A percentile compares a stretch with the other conserved stretches of the same genome.
Evolutionary conservation across 345 rosid genomes (phyloP).

Genomic region (Melaleuca alternifolia): DNA sequence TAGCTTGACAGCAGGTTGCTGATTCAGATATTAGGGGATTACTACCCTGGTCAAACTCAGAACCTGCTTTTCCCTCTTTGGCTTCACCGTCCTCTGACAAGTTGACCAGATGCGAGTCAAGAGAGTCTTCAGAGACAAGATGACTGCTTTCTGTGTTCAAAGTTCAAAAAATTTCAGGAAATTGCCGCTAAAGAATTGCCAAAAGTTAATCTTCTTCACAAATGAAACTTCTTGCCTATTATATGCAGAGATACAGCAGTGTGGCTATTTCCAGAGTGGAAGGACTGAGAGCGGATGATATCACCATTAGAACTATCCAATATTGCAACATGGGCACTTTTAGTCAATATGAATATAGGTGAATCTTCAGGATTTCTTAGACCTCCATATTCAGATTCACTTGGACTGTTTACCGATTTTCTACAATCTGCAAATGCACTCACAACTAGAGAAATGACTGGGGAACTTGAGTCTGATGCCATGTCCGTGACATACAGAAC

Average conservation of each 20-base stretch:
- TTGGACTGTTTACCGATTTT: constrained; percentile 8
- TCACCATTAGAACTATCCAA: constrained; percentile 49
- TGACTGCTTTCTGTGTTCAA: constrained; percentile 39
- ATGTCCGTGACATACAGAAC: constrained; percentile 43
- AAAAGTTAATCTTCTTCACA: background rate
- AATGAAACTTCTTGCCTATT: constrained; percentile 30
- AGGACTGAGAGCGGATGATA: constrained; percentile 24
- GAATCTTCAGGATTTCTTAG: constrained; percentile 15
- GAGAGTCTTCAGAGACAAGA: constrained; percentile 18
- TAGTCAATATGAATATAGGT: constrained; percentile 35
- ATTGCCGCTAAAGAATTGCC: background rate
- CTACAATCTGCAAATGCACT: constrained; percentile 21
- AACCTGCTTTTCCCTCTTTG: constrained; percentile 17
- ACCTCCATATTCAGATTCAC: constrained; percentile 12
- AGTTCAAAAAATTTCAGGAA: constrained; percentile 7
- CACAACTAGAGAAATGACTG: constrained; percentile 42
- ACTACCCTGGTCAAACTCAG: background rate
- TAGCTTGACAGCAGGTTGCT: constrained; percentile 18
- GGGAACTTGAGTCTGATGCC: constrained; percentile 33
- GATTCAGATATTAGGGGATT: constrained; percentile 21
- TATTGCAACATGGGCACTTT: constrained; percentile 40
- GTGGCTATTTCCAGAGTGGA: constrained; percentile 20
- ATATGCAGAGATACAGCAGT: constrained; percentile 46
- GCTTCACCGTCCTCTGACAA: constrained; percentile 18
- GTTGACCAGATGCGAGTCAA: constrained; percentile 9